Base-by-base conservation (phyloP, 371 early-diverging fungal genomes). In the Haplosporangium sp. region DNA sequence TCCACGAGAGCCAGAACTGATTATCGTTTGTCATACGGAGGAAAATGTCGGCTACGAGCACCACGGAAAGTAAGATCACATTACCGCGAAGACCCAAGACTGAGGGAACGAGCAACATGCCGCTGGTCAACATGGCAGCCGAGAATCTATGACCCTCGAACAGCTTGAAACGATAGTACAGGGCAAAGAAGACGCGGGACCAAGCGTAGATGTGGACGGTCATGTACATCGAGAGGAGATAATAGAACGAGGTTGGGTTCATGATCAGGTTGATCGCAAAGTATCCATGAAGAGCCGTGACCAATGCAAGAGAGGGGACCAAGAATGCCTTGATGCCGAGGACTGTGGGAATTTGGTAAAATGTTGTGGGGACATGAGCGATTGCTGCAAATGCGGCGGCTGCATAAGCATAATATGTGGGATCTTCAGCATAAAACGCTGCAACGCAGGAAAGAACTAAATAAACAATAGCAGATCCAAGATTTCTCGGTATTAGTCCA, bases 131-230 rank as follows among this genome's bases (percentile, higher is more conserved):
- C 79, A 77, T 77, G 16, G 79, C 72, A 1, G 79, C 79, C n/a
- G 79, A 77, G 72, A 77, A 77, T 1, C 79, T 67, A 48, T 77
- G 79, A 42, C 58, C 45, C 65, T 63, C 68, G 41, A 77, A 77
- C 40, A 77, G 53, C 54, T 72, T 77, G 72, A 77, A 68, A 6
- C 79, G 68, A 59, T 77, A 77, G 58, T 67, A 77, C 4, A 77
- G 57, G 0, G 79, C 79, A 55, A 77, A 77, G 59, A 77, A 77
- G 45, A 77, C 79, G 21, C 79, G 79, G 16, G 79, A 77, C 79
- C 79, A 77, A 50, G 79, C 79, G 29, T 77, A 77, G 59, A 77
- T 77, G 60, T 77, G 79, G 21, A 77, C 79, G n/a, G 79, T 77
- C 64, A 77, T 46, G 38, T 72, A 77, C 21, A 65, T 72, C 20